Base-by-base conservation (phyloP, 208 protist genomes). In the Acanthamoeba castellanii region DNA sequence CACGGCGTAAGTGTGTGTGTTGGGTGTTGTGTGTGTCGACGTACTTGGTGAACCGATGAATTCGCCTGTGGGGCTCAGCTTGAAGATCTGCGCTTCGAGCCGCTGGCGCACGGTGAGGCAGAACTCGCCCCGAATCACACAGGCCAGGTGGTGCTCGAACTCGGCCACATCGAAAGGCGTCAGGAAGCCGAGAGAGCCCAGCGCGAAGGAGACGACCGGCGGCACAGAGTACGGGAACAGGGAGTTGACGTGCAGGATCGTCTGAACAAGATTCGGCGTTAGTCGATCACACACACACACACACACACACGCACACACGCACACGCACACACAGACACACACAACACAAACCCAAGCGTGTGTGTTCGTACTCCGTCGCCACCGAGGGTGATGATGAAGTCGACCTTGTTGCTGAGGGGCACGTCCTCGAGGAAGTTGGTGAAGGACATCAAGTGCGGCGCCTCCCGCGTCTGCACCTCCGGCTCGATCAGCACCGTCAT, bases 121-220 rank as follows among this genome's bases (percentile, higher is more conserved):
- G 50, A 90, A 90, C 55, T 57, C 18, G 30, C 84, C 84, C 22
- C 52, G 50, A 14, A 90, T 90, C 84, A 90, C 84, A 30, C 55
- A 68, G 30, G 32, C n/a, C 50, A 90, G 59, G 27, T 90, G 30
- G 42, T 37, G 25, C 13, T 74, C n/a, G 32, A 57, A 74, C 32
- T 93, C 50, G 20, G 64, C 27, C 30, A 93, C 78, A 25, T 59
- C 88, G 70, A 98, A 97, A 4, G 94, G 87, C 18, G 96, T 98
- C 14, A 98, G 85, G 81, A 98, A 98, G 52, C 97, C 97, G 25
- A 98, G 78, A 11, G 97, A 97, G 52, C 97, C 97, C 70, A 98
- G 59, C 32, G 95, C 90, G 68, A 98, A 98, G 7, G 96, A 95
- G 3, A 98, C 18, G 7, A 98, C 95, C 4, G 97, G 97, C 47